phyloP scores from a whole-genome alignment of 345 rosid species.

The Microcos paniculata region DNA sequence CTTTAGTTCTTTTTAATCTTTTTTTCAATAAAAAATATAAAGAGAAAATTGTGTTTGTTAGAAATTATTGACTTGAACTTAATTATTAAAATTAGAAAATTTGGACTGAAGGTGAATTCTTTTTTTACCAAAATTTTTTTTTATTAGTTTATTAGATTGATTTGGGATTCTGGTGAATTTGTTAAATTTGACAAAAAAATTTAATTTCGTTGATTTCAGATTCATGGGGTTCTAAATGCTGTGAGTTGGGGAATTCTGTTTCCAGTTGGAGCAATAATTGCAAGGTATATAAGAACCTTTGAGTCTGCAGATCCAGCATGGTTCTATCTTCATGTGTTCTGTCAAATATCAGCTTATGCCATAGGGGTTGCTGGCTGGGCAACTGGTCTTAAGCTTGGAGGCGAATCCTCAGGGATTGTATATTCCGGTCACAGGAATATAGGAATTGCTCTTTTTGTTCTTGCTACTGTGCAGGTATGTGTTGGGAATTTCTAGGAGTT shows the following conservation, averaged over 20 bases:
- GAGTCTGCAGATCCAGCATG: slow-evolving; percentile 81
- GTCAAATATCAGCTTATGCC: slow-evolving; percentile 71
- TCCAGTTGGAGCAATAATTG: slow-evolving; percentile 67
- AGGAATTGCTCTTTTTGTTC: slow-evolving; percentile 66
- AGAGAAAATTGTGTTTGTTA: too few relatives aligned
- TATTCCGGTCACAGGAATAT: slow-evolving; percentile 52
- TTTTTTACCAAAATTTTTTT: too few relatives aligned
- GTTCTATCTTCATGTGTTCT: slow-evolving; percentile 74
- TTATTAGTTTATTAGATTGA: background rate
- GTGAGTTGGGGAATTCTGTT: slow-evolving; percentile 90
- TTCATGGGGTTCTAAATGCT: slow-evolving; percentile 82
- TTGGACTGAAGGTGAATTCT: too few relatives aligned
- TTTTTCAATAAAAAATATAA: too few relatives aligned
- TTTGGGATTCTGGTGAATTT: background rate
- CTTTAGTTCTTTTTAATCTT: background rate
- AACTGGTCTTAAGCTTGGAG: slow-evolving; percentile 85
- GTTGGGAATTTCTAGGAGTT: background rate
- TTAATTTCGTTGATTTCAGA: slow-evolving; percentile 31
- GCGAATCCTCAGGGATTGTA: slow-evolving; percentile 48
- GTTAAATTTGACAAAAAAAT: background rate
- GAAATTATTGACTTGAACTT: background rate
- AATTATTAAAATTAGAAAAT: background rate
- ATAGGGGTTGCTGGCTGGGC: slow-evolving; percentile 92
- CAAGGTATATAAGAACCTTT: slow-evolving; percentile 67
- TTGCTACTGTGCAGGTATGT: slow-evolving; percentile 81